These are phyloP conservation scores for Rhinocladiella similis DNA, from an alignment of 2,329 filamentous ascomycete species.

Conservation along the genomic window DNA sequence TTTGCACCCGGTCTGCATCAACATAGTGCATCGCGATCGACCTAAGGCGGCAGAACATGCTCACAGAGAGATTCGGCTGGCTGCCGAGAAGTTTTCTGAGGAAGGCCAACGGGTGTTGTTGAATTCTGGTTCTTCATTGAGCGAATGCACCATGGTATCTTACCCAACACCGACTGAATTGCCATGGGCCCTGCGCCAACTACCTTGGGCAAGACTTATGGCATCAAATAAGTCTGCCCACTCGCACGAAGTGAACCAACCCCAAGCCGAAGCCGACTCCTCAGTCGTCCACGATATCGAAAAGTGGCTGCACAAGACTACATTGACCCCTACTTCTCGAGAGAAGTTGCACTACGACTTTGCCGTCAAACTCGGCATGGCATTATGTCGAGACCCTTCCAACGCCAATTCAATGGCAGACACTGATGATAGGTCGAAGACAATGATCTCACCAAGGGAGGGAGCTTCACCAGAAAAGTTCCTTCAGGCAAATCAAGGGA, in stretches of 20 bases:
- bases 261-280: not conserved
- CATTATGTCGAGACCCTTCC: constrained; percentile 7
- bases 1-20: constrained; percentile 3
- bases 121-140: not conserved
- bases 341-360: constrained; percentile 5
- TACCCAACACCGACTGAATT: constrained; percentile 14
- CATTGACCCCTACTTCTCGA: not conserved
- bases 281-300: constrained; percentile 1
- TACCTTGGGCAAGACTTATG: constrained; percentile 12
- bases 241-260: not conserved
- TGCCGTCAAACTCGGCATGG: constrained; percentile 14
- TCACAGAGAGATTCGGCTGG: constrained; percentile 16
- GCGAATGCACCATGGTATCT: constrained; percentile 5
- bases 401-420: not conserved
- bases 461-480: too few relatives aligned
- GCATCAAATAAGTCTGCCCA: not conserved
- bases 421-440: not conserved
- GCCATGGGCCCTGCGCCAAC: constrained; percentile 1
- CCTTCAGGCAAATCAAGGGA: not conserved
- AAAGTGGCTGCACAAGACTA: not conserved
- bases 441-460: not conserved
- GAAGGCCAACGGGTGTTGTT: constrained; percentile 1
- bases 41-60: constrained; percentile 14
- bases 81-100: not conserved
- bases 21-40: constrained; percentile 7